Evolutionary conservation across 805 yeast species (phyloP).

Genomic region (Candida chauliodis): DNA sequence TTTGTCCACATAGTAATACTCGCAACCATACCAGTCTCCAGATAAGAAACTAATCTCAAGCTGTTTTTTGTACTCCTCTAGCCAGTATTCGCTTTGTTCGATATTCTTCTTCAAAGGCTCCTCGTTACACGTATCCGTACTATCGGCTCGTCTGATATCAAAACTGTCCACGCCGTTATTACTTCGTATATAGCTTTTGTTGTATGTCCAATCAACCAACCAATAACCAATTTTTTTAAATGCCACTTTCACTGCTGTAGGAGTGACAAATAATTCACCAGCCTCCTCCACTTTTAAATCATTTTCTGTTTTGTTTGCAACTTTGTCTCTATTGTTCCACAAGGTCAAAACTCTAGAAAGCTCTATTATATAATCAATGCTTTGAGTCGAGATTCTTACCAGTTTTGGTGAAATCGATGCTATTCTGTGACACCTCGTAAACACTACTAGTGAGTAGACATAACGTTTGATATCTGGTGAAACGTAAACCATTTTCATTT

Average conservation of each 20-base stretch:
- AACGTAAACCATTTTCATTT: slow-evolving; percentile 19
- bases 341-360: slow-evolving; percentile 26
- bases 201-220: slow-evolving; percentile 39
- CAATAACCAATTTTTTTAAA: slow-evolving; percentile 39
- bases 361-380: slow-evolving; percentile 26
- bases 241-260: slow-evolving; percentile 36
- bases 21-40: slow-evolving; percentile 45
- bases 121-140: not conserved
- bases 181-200: slow-evolving; percentile 13
- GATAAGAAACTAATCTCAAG: slow-evolving; percentile 31
- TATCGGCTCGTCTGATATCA: not conserved
- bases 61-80: slow-evolving; percentile 14
- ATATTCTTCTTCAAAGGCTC: not conserved
- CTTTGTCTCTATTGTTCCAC: slow-evolving; percentile 13
- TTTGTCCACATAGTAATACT: slow-evolving; percentile 28
- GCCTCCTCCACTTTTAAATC: not conserved
- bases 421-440: slow-evolving; percentile 36
- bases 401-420: slow-evolving; percentile 35
- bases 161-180: no score
- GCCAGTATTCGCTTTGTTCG: not conserved
- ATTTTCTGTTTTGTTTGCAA: not conserved
- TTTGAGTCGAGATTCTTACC: slow-evolving; percentile 30
- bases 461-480: slow-evolving; percentile 35
- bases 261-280: slow-evolving; percentile 29
- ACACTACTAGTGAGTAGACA: slow-evolving; percentile 34